A percentile compares a stretch with the other conserved stretches of the same genome.
phyloP scores from a whole-genome alignment of 345 rosid genomes.

The Kandelia obovata region DNA sequence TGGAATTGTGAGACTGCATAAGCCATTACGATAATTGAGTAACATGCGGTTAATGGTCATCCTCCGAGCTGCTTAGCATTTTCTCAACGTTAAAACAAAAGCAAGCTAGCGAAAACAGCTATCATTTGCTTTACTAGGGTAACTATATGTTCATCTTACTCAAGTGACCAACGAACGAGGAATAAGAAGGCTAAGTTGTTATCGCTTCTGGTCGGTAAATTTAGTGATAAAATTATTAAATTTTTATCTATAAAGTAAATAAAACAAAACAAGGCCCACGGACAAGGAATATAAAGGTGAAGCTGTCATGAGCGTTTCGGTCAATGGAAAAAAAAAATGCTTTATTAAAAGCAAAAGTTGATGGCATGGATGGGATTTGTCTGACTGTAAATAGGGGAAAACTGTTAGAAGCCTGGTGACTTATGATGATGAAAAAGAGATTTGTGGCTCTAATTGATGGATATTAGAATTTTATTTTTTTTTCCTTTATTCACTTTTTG shows the following conservation, averaged over 20 bases:
- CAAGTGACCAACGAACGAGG: conserved; percentile 1
- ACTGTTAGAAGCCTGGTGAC: conserved; percentile 11
- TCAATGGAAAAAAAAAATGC: not conserved
- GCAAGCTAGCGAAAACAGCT: conserved; percentile 11
- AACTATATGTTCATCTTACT: not conserved
- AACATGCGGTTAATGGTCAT: not conserved
- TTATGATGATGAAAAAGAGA: conserved; percentile 8
- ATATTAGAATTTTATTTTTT: not conserved
- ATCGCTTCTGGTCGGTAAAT: too few species aligned
- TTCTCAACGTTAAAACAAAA: not conserved
- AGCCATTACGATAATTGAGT: not conserved
- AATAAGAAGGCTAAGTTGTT: not conserved
- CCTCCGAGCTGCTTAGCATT: conserved; percentile 9
- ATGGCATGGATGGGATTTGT: not conserved
- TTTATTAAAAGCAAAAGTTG: conserved; percentile 5
- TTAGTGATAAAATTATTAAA: too few species aligned
- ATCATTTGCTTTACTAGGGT: conserved; percentile 19
- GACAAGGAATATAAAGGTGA: not conserved
- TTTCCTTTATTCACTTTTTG: not conserved
- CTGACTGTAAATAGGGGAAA: not conserved
- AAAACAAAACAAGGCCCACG: too few species aligned
- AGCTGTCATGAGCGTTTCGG: conserved; percentile 15
- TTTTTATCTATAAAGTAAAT: too few species aligned
- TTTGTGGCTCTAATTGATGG: conserved; percentile 1
- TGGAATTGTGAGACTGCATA: not conserved